Evolutionary conservation across 768 basidiomycete genomes (phyloP).

Genomic region (Suillus ampliporus): DNA sequence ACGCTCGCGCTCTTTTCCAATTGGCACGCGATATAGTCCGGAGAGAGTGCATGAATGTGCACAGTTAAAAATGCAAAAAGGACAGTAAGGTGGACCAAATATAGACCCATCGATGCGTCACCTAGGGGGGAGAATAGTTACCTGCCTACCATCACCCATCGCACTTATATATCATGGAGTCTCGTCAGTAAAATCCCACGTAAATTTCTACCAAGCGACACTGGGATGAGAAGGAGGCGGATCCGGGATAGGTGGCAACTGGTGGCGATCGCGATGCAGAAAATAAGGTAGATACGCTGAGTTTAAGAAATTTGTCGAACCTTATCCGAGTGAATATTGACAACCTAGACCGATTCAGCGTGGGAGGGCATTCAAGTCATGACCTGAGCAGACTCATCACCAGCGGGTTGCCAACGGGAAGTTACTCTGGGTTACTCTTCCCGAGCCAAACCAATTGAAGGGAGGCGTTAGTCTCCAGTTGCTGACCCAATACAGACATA

Average conservation of each 20-base stretch:
- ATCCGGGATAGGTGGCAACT: background rate
- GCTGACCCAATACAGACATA: no score
- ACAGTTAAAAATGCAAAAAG: constrained; percentile 1
- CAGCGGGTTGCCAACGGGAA: no score
- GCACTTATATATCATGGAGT: background rate
- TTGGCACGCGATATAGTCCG: constrained; percentile 52
- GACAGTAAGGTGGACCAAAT: background rate
- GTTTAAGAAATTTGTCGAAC: background rate
- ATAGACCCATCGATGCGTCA: background rate
- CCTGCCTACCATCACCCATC: background rate
- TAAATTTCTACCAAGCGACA: background rate
- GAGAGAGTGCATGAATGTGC: constrained; percentile 44
- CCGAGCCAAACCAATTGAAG: background rate
- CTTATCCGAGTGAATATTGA: background rate
- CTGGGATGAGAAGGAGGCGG: background rate
- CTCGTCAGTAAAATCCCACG: background rate
- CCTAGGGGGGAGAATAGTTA: background rate
- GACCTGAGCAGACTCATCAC: background rate
- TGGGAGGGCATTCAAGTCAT: background rate
- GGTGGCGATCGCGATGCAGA: background rate
- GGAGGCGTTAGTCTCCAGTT: no score
- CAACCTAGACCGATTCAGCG: background rate
- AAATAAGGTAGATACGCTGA: background rate
- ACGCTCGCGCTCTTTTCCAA: constrained; percentile 45
- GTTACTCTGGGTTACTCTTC: background rate